Base-by-base conservation (phyloP, 805 yeast genomes). In the Vanderwaltozyma yarrowii region DNA sequence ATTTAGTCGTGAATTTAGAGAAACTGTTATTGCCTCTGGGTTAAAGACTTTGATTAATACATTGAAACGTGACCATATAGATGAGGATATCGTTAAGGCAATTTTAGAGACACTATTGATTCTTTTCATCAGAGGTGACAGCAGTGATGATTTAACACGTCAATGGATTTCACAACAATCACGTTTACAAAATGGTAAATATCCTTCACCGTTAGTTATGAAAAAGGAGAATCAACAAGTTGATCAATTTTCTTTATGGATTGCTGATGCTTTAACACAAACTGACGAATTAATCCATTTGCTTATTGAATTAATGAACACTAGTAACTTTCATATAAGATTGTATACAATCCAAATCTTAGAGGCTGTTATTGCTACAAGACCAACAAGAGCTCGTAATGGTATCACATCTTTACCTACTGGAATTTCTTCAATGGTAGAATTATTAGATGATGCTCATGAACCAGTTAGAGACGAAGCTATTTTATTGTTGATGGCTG, bases 401-500 rank as follows among this genome's bases (percentile, higher is more conserved):
- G 70, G 80, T 28, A 68, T 92, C 21, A 64, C 85, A 26, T 68
- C 73, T 25, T 70, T 81, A 0, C 95, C 95, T 0, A 70, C 85
- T 14, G 92, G 95, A 3, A 70, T 87, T 4, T 78, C 96, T 1
- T 71, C 79, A 1, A 61, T 92, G 13, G 94, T 88, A 6, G 52
- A 66, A 2, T 65, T 73, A 9, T 54, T 83, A 13, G 78, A 74
- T 41, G 83, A 79, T 55, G 46, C 68, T 39, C 72, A 83, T 45
- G 97, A 89, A 44, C 95, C 94, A 14, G 75, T 92, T 8, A 69
- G 97, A 50, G 88, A 89, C 56, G 95, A 92, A 60, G 76, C 92
- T 3, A 78, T 89, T 27, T 61, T 89, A 36, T 64, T 94, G n/a
- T 65, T 94, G 36, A 79, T 82, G 78, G 80, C 87, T 10, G 68